Conservation (phyloP, 2,329 filamentous ascomycete species). For the Ramularia endophylla region DNA sequence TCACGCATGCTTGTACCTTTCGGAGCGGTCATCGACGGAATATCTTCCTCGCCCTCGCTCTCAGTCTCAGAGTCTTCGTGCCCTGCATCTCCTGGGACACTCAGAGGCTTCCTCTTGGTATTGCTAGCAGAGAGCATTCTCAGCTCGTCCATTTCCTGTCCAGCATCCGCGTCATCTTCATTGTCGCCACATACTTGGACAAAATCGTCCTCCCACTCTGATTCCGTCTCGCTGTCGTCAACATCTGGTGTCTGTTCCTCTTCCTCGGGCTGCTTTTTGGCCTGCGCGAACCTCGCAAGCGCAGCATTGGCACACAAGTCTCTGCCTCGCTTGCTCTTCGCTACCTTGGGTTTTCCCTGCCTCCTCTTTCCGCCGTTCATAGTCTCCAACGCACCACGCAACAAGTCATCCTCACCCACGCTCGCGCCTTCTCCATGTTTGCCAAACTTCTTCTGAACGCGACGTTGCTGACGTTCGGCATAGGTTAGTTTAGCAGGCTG, state of each 20-base stretch:
- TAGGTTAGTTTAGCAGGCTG: constrained; percentile 52
- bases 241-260: constrained; percentile 20
- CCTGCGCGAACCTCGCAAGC: constrained; percentile 61
- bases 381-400: constrained; percentile 61
- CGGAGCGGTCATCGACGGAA: too few species aligned
- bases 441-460: constrained; percentile 72
- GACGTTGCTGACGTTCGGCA: constrained; percentile 65
- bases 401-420: constrained; percentile 62
- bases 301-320: constrained; percentile 73
- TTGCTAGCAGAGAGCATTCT: constrained; percentile 37
- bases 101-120: constrained; percentile 3
- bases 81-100: constrained; percentile 3
- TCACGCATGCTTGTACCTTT: too few species aligned
- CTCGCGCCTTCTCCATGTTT: constrained; percentile 71
- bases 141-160: constrained; percentile 62
- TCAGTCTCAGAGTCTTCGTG: constrained; percentile 25
- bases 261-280: constrained; percentile 30
- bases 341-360: constrained; percentile 64
- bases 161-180: constrained; percentile 48
- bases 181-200: constrained; percentile 72
- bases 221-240: constrained; percentile 43
- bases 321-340: constrained; percentile 65
- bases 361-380: constrained; percentile 47
- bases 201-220: constrained; percentile 48
- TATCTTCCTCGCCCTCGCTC: constrained; percentile 19